Evolutionary conservation across 768 basidiomycete species (phyloP).

Genomic region (Fomitopsis serialis): DNA sequence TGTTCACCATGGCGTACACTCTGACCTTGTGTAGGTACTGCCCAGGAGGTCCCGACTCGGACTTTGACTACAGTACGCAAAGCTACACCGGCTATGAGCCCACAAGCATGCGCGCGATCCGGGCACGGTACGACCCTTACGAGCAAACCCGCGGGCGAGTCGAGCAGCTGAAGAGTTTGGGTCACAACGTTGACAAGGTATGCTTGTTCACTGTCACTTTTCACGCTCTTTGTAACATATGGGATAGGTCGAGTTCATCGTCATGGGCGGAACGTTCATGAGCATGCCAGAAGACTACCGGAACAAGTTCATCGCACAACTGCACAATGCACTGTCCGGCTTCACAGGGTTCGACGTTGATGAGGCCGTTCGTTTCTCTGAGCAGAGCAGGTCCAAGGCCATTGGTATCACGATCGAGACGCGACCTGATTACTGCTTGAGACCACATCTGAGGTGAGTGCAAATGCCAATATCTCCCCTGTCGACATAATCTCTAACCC

Average conservation of each 20-base stretch:
- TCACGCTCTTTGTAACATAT: not conserved
- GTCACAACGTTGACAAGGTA: conserved; percentile 96
- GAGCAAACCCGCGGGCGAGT: conserved; percentile 95
- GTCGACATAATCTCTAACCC: not conserved
- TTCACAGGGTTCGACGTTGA: conserved; percentile 92
- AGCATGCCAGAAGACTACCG: conserved; percentile 98
- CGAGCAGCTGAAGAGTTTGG: conserved; percentile 92
- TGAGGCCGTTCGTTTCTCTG: conserved; percentile 93
- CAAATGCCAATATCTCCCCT: not conserved
- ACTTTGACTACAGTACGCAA: conserved; percentile 99
- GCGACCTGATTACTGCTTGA: conserved; percentile 94
- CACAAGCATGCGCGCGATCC: conserved; percentile 98
- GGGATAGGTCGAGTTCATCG: conserved; percentile 78
- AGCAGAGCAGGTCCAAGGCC: conserved; percentile 96
- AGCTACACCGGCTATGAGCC: conserved; percentile 95
- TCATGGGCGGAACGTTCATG: conserved; percentile 99
- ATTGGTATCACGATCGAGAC: conserved; percentile 99
- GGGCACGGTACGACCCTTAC: conserved; percentile 94
- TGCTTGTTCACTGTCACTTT: conserved; percentile 5
- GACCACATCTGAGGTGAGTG: conserved; percentile 83
- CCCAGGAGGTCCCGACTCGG: conserved; percentile 97
- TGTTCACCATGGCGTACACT: not conserved
- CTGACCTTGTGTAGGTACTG: conserved; percentile 62
- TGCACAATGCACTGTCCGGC: conserved; percentile 95
- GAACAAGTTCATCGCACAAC: conserved; percentile 86